Conservation (phyloP, 352 stramenopile species). For the Globisporangium radiosum region DNA sequence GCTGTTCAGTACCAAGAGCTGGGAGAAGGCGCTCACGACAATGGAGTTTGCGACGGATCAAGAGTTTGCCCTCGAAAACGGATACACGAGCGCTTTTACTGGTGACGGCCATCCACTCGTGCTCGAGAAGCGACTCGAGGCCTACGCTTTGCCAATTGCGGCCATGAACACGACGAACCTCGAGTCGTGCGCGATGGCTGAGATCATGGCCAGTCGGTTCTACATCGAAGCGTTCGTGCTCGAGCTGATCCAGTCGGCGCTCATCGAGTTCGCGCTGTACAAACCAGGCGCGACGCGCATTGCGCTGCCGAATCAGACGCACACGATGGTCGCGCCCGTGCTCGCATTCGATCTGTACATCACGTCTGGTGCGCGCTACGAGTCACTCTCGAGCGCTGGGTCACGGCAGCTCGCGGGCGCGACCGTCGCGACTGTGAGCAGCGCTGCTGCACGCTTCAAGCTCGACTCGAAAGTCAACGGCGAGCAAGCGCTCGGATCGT, state of each 20-base stretch:
- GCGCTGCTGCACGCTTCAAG: conserved; percentile 12
- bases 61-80: conserved; percentile 15
- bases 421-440: conserved; percentile 14
- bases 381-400: not conserved
- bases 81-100: conserved; percentile 17
- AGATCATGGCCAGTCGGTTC: conserved; percentile 16
- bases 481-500: conserved; percentile 14
- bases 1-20: conserved; percentile 23
- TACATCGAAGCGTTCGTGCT: conserved; percentile 25
- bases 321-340: conserved; percentile 8
- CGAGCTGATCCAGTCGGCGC: conserved; percentile 18
- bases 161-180: conserved; percentile 17
- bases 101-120: conserved; percentile 16
- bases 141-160: conserved; percentile 5
- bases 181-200: conserved; percentile 20
- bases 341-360: conserved; percentile 12
- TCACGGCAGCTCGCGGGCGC: conserved; percentile 12
- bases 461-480: conserved; percentile 21
- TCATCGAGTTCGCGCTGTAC: conserved; percentile 13
- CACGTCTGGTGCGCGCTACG: conserved; percentile 15
- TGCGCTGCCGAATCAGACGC: conserved; percentile 7
- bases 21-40: conserved; percentile 22
- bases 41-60: conserved; percentile 13
- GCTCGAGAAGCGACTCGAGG: conserved; percentile 10
- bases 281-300: not conserved